A percentile compares a stretch with the other conserved stretches of the same genome.
These are phyloP conservation scores for Gypsophila paniculata DNA, from an alignment of 179 eudicot genomes.

Conservation along the genomic window DNA sequence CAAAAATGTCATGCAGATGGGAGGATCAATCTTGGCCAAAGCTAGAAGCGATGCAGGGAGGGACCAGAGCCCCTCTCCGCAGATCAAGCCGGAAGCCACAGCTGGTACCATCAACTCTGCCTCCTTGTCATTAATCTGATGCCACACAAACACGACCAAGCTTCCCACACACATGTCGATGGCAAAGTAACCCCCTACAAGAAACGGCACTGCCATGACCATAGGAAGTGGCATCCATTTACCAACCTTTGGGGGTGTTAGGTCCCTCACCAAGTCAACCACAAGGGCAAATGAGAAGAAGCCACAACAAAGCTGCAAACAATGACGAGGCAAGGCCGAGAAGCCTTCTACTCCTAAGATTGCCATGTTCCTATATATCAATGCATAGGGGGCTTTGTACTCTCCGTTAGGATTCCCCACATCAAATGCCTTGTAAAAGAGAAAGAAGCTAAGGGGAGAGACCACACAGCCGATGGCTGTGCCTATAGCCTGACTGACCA, in stretches of 20 bases:
- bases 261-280: slow-evolving; percentile 51
- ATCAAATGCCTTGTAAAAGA: slow-evolving; percentile 72
- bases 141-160: slow-evolving; percentile 52
- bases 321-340: slow-evolving; percentile 66
- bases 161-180: slow-evolving; percentile 72
- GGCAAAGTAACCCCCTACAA: slow-evolving; percentile 62
- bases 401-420: slow-evolving; percentile 70
- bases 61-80: slow-evolving; percentile 80
- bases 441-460: slow-evolving; percentile 56
- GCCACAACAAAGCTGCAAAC: slow-evolving; percentile 57
- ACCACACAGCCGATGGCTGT: slow-evolving; percentile 65
- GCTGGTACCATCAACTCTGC: slow-evolving; percentile 68
- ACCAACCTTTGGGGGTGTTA: slow-evolving; percentile 39
- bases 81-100: slow-evolving; percentile 75
- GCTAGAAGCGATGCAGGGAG: slow-evolving; percentile 73
- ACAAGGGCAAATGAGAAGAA: slow-evolving; percentile 53
- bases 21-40: slow-evolving; percentile 57
- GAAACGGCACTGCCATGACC: slow-evolving; percentile 73
- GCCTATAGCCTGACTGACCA: slow-evolving; percentile 65
- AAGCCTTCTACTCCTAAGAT: slow-evolving; percentile 68
- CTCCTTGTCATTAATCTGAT: slow-evolving; percentile 36
- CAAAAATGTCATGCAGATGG: slow-evolving; percentile 73
- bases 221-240: slow-evolving; percentile 68
- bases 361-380: slow-evolving; percentile 74
- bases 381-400: slow-evolving; percentile 72